phyloP scores from a whole-genome alignment of 805 yeast species.

The Nakazawaea wickerhamii region DNA sequence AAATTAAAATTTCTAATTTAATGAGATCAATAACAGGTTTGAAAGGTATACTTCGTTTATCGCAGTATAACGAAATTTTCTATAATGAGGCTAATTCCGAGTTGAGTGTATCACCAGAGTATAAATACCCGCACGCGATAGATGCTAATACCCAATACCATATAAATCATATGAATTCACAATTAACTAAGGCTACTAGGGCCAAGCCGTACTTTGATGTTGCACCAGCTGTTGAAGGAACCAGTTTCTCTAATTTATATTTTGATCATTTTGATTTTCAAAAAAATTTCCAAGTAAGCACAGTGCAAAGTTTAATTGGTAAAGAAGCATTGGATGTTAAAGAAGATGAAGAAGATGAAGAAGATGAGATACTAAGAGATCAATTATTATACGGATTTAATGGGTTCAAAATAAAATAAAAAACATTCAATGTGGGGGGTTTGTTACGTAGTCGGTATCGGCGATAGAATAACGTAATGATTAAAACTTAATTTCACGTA shows the following conservation, averaged over 20 bases:
- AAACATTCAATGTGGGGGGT: too few relatives aligned
- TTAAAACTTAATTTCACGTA: too few relatives aligned
- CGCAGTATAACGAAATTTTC: neutral
- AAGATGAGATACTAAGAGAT: conserved; percentile 5
- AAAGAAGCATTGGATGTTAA: neutral
- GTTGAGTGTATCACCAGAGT: neutral
- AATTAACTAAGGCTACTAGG: conserved; percentile 2
- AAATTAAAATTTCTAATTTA: neutral
- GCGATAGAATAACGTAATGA: too few relatives aligned
- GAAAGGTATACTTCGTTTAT: conserved; percentile 5
- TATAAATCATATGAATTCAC: neutral
- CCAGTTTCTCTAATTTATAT: neutral
- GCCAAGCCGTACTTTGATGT: conserved; percentile 7
- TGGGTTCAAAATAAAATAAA: conserved; percentile 10
- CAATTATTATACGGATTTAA: conserved; percentile 8
- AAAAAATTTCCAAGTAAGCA: conserved; percentile 4
- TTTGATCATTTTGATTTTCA: conserved; percentile 3
- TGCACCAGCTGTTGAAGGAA: neutral
- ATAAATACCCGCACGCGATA: neutral
- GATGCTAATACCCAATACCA: too few relatives aligned
- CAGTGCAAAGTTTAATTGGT: neutral
- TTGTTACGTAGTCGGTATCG: too few relatives aligned
- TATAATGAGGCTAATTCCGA: neutral
- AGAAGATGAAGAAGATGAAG: conserved; percentile 1
- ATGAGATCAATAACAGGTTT: neutral